Evolutionary conservation across 768 basidiomycete genomes (phyloP).

Genomic region (Tylopilus felleus): DNA sequence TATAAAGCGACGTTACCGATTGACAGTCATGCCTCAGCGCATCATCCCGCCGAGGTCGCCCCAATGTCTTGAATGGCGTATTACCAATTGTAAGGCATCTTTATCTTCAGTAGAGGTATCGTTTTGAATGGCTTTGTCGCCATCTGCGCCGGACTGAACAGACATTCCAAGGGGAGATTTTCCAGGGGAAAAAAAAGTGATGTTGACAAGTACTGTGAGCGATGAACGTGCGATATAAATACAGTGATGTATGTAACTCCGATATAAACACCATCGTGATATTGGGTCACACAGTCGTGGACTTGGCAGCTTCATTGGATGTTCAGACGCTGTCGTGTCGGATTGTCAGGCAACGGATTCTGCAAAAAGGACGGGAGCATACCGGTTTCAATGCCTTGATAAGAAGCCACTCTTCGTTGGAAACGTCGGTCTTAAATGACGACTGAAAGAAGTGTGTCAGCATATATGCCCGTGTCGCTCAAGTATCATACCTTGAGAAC

Average conservation of each 20-base stretch:
- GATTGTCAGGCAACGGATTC: neutral
- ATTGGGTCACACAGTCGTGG: neutral
- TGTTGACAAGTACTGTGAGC: neutral
- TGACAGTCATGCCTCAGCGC: conserved; percentile 33
- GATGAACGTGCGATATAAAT: conserved; percentile 28
- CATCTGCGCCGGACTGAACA: conserved; percentile 9
- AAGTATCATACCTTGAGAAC: conserved; percentile 71
- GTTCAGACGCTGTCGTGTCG: conserved; percentile 34
- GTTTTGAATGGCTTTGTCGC: conserved; percentile 11
- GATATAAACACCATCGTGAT: conserved; percentile 6
- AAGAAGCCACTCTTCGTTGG: conserved; percentile 89
- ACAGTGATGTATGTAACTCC: conserved; percentile 29
- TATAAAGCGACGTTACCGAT: conserved; percentile 73
- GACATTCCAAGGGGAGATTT: conserved; percentile 21
- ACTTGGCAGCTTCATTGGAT: conserved; percentile 26
- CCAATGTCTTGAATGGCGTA: conserved; percentile 27
- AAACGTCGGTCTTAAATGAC: conserved; percentile 85
- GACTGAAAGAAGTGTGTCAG: conserved; percentile 41
- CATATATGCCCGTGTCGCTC: neutral
- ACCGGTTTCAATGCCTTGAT: conserved; percentile 86
- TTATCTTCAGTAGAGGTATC: conserved; percentile 32
- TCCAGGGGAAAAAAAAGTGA: neutral
- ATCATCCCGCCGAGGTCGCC: conserved; percentile 31
- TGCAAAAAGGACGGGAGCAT: neutral
- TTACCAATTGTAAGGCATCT: conserved; percentile 61